Evolutionary conservation across 768 basidiomycete species (phyloP).

Genomic region (Pholiota microspora): DNA sequence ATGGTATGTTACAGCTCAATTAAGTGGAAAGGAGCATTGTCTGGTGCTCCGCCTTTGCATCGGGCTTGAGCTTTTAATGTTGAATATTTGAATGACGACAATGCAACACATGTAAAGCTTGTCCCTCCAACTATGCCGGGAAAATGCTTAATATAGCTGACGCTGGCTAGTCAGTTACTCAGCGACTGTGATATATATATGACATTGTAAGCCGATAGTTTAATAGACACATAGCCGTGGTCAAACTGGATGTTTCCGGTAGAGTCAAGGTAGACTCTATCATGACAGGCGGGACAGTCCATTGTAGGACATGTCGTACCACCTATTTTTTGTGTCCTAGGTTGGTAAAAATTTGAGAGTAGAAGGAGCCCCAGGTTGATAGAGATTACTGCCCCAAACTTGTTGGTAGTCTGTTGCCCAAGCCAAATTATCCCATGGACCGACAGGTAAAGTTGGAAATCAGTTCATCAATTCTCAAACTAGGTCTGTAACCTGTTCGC

Average conservation of each 20-base stretch:
- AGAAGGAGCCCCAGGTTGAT: neutral
- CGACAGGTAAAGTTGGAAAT: no score
- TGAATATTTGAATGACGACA: no score
- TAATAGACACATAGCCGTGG: neutral
- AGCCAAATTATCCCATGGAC: neutral
- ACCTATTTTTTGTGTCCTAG: no score
- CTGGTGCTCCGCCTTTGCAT: neutral
- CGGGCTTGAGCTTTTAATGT: neutral
- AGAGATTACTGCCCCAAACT: neutral
- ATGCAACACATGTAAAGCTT: no score
- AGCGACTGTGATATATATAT: neutral
- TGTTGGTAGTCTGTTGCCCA: neutral
- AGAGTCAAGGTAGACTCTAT: no score
- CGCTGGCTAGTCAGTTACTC: neutral
- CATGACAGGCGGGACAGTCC: no score
- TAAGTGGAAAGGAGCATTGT: neutral
- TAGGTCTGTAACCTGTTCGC: no score
- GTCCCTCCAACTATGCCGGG: neutral
- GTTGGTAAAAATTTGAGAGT: no score
- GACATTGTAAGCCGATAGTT: neutral
- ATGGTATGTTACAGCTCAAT: neutral
- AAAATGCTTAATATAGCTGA: neutral
- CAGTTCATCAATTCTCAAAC: no score
- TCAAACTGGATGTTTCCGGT: no score
- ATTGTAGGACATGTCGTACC: no score